Evolutionary conservation across 2,329 filamentous ascomycete species (phyloP), one percentile per base, ranked within the genome.

Genomic region (Penicillium concentricum): DNA sequence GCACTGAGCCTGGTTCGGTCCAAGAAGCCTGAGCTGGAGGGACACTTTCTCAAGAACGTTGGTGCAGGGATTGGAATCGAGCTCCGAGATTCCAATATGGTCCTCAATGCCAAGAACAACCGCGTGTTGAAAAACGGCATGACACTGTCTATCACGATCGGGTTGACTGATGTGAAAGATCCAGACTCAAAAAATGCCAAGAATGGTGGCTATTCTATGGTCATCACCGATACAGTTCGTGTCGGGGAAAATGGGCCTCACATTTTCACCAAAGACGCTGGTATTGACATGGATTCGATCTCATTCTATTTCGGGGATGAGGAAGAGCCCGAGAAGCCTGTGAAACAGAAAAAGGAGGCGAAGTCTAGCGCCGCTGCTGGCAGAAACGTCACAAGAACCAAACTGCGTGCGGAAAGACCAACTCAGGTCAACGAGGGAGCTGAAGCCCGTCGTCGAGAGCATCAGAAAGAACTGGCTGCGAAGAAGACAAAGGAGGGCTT

Each of bases 241-340:
- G 91, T 97, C 48, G 90, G 89, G 12, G 81, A 84, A 6, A 75
- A 70, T 54, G 78, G 80, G 4, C 78, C 77, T 34, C 91, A 96
- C 32, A 87, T 97, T 28, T 97, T 99, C 77, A 99, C 94, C 18
- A 92, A 91, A 57, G 92, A 97, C 71, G 92, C 93, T 0, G 87
- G 92, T 2, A 90, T 90, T 28, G 93, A 96, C 69, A 85, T 96
- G 57, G 94, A 97, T 68, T 92, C 92, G 4, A 93, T 93, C 38
- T 96, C 93, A 0, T 99, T 99, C 81, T 97, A 97, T 78, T 99
- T 99, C 81, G 96, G 96, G 71, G 93, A 97, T 65, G 92, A 96
- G 59, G 91, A 96, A 61, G 78, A 80, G 70, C 90, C 95, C 64
- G 86, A 91, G 61, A 87, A 91, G 73, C 89, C 90, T 32, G 84